Conservation (phyloP, 2,329 filamentous ascomycete genomes). For the Xylaria sp. region DNA sequence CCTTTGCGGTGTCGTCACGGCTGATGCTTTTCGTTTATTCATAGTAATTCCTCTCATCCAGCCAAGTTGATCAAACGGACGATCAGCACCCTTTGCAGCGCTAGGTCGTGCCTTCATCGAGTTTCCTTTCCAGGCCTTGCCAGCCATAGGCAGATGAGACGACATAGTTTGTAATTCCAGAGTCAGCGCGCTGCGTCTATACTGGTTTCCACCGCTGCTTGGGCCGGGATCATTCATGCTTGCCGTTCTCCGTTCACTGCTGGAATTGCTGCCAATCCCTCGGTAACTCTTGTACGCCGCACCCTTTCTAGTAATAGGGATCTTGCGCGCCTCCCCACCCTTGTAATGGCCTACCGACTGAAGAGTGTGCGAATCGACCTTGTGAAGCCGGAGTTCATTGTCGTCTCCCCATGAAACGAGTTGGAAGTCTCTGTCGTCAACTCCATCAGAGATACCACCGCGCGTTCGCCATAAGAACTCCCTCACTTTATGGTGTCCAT, state of each 20-base stretch:
- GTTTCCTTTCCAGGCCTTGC: slow-evolving; percentile 46
- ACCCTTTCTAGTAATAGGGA: slow-evolving; percentile 75
- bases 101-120: slow-evolving; percentile 54
- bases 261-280: slow-evolving; percentile 57
- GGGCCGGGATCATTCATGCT: slow-evolving; percentile 59
- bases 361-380: slow-evolving; percentile 59
- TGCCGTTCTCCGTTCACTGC: slow-evolving; percentile 52
- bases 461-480: slow-evolving; percentile 87
- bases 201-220: slow-evolving; percentile 37
- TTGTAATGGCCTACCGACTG: slow-evolving; percentile 67
- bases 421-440: slow-evolving; percentile 85
- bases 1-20: slow-evolving; percentile 41
- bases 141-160: slow-evolving; percentile 35
- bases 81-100: slow-evolving; percentile 39
- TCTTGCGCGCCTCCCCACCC: slow-evolving; percentile 58
- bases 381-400: slow-evolving; percentile 73
- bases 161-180: slow-evolving; percentile 42
- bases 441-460: slow-evolving; percentile 60
- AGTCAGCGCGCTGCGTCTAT: slow-evolving; percentile 41
- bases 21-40: slow-evolving; percentile 48
- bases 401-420: slow-evolving; percentile 91
- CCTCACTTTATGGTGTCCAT: slow-evolving; percentile 67
- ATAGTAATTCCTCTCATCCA: slow-evolving; percentile 67
- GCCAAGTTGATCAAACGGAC: slow-evolving; percentile 54
- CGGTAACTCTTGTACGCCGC: slow-evolving; percentile 82